Base-by-base conservation (phyloP, 257 asterid genomes). In the Nyctanthes arbortristis region DNA sequence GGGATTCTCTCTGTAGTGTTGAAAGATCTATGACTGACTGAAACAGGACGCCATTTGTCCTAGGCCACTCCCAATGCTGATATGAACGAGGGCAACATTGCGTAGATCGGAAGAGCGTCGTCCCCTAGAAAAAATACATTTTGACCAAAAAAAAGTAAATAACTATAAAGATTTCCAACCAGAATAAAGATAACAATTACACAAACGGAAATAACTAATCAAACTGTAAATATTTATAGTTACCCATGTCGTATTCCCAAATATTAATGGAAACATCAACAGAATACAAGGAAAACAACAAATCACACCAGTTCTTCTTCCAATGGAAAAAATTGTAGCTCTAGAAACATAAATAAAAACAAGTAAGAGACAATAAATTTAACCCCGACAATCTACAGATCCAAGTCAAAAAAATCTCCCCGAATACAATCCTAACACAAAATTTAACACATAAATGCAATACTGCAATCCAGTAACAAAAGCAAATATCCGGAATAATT, bases 311-410 rank as follows among this genome's bases (percentile, higher is more conserved):
- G 29, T 49, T 49, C 14, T 49, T 24, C 22, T 49, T 49, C 58
- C 16, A 49, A 49, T 49, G 20, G 10, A 13, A 22, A 22, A 49
- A 22, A 18, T 7, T 20, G 18, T 10, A 66, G 69, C 61, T 64
- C 68, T 28, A 35, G 22, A 65, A 18, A 49, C 63, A 56, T 39
- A 32, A 24, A 56, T 39, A 32, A 24, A 54, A 61, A 55, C 33
- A 37, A 67, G 31, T 8, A 55, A 33, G 30, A 14, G 31, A 66
- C 67, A 35, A n/a, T 55, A 24, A 66, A 66, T 43, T 47, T 36
- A 29, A 60, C 43, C 32, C 32, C 40, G 52, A 70, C 70, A n/a
- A 70, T 56, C 56, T 12, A 45, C 61, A 36, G 77, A 71, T 76
- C 70, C 70, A 54, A 25, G 45, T 27, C 56, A 49, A 54, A 29